Evolutionary conservation across 2,329 filamentous ascomycete species (phyloP), one percentile per base, ranked within the genome.

Genomic region (Epichloe scottii): DNA sequence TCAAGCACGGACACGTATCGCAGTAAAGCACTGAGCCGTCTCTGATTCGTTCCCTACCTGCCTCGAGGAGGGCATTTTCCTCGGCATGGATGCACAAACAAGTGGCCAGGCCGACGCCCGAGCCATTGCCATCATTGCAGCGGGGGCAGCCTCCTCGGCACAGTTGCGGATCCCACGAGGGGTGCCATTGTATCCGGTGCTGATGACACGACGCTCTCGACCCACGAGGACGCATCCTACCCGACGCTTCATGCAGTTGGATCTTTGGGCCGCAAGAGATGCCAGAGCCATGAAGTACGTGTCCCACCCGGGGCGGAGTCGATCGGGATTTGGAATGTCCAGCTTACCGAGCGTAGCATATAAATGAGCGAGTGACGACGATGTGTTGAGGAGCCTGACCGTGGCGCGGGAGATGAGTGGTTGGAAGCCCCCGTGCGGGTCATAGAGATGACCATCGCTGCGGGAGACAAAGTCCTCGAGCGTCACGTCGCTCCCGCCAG

Each of bases 241-340:
- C 57, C 91, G 82, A 33, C 93, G 79, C 71, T 97, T 96, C 93
- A 98, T 98, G 73, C 93, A 98, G 68, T 98, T 98, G 63, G 84
- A 89, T 56, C 93, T 80, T 59, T 89, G 85, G 0, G 91, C 87
- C 7, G 93, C 93, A 46, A 98, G 80, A 35, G 87, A 89, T 5
- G 93, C 90, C n/a, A 98, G 75, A 40, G 87, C 82, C 93, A 98
- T 98, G 65, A 98, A 98, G 71, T 98, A 98, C 61, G 87, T 84
- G 68, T 98, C 93, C 93, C 93, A 98, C 46, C 81, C 84, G 1
- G 93, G 93, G 1, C 93, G 82, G 37, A 98, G 75, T 2, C 93
- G 84, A 59, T 86, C 79, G 35, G 84, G 78, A 61, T 93, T 83
- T 2, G 85, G 77, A 26, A 98, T 78, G 64, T 95, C 80, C 7